These are phyloP conservation scores for Suhomyces tanzawaensis DNA, from an alignment of 805 yeast species.

Conservation along the genomic window DNA sequence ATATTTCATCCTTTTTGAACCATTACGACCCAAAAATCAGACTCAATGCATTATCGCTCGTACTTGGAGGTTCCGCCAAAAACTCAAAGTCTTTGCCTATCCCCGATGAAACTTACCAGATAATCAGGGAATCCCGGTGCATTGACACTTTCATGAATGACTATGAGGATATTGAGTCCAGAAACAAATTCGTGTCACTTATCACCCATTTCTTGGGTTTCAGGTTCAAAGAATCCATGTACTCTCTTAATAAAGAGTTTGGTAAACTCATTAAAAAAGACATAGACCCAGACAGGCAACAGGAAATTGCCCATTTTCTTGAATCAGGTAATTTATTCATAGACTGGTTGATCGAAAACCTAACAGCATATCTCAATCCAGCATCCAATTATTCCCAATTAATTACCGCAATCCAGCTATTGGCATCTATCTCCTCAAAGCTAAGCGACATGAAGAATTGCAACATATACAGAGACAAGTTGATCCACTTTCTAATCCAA, in stretches of 20 bases:
- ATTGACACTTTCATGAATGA: slow-evolving; percentile 60
- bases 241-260: slow-evolving; percentile 51
- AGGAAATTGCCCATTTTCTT: slow-evolving; percentile 4
- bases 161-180: slow-evolving; percentile 55
- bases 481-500: slow-evolving; percentile 54
- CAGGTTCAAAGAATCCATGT: slow-evolving; percentile 68
- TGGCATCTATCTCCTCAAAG: slow-evolving; percentile 12
- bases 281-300: slow-evolving; percentile 11
- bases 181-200: slow-evolving; percentile 63
- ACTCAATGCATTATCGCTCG: slow-evolving; percentile 56
- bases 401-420: slow-evolving; percentile 14
- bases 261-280: slow-evolving; percentile 35
- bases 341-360: slow-evolving; percentile 54
- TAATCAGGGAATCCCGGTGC: slow-evolving; percentile 36
- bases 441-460: slow-evolving; percentile 43
- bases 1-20: slow-evolving; percentile 40
- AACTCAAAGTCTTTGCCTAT: slow-evolving; percentile 48
- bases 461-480: slow-evolving; percentile 25
- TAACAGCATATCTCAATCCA: slow-evolving; percentile 50
- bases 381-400: slow-evolving; percentile 47
- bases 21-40: slow-evolving; percentile 43
- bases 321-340: slow-evolving; percentile 26
- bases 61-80: slow-evolving; percentile 56
- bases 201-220: slow-evolving; percentile 55
- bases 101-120: slow-evolving; percentile 39